Base-by-base conservation (phyloP, 164 flowering plant species). In the Tetrastigma voinierianum region DNA sequence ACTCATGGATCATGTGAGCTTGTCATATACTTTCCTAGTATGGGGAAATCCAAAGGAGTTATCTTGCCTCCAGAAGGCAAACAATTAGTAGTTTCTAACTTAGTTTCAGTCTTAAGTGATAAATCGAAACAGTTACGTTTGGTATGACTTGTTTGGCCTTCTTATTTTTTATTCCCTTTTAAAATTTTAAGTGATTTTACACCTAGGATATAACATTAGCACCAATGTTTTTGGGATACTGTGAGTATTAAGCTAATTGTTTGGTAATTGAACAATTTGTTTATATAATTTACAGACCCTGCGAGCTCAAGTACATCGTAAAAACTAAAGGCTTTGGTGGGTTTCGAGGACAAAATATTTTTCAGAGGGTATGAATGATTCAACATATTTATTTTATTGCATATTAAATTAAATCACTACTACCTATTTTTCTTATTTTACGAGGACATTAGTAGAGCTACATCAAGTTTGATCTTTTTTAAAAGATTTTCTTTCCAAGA, bases 1-100 rank as follows among this genome's bases (percentile, higher is more conserved):
- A 59, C 96, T 92, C 61, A 91, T 94, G 98, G 88, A 90, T 72
- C 97, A 81, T 52, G 58, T 79, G 21, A 82, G 76, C 92, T 95
- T 19, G 94, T 9, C 97, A 95, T 51, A 69, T 85, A 62, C 89
- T 91, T n/a, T n/a, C n/a, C 43, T 86, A 87, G 59, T 83, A 76
- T 77, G 93, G 92, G 16, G 97, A 91, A 48, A 81, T 90, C n/a
- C 79, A 80, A 32, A 72, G 98, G n/a, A n/a, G 90, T 47, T 94
- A 90, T 77, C 90, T 94, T 59, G 72, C n/a, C n/a, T n/a, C 96
- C 97, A 20, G 85, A 88, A 84, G 78, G 97, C 89, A 67, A 63
- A 19, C 2, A 10, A 23, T 57, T 9, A n/a, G 9, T 46, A 17
- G 5, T 18, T 32, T 44, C 14, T 14, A n/a, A n/a, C n/a, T 12